These are phyloP conservation scores for Alectoria sarmentosa DNA, from an alignment of 495 filamentous ascomycete genomes.

Conservation along the genomic window DNA sequence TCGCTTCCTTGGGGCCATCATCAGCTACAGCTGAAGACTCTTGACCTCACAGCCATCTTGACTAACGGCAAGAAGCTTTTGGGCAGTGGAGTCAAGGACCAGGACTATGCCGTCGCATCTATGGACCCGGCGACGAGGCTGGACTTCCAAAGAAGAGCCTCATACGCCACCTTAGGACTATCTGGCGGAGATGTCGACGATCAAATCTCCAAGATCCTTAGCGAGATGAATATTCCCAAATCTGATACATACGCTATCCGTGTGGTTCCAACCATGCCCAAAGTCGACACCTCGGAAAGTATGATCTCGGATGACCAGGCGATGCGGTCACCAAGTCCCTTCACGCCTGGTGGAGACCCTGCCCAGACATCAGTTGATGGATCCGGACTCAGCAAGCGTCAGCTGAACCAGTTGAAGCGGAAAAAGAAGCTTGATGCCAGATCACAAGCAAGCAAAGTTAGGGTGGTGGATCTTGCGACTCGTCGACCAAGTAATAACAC, in stretches of 20 bases:
- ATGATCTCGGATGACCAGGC: slow-evolving; percentile 41
- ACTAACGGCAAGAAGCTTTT: slow-evolving; percentile 74
- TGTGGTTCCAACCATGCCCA: slow-evolving; percentile 38
- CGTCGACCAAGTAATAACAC: slow-evolving; percentile 60
- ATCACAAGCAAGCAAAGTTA: slow-evolving; percentile 78
- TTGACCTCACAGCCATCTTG: slow-evolving; percentile 74
- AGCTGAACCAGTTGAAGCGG: slow-evolving; percentile 88
- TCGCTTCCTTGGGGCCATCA: slow-evolving; percentile 35
- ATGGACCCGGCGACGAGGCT: slow-evolving; percentile 76
- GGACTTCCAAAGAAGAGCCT: slow-evolving; percentile 79
- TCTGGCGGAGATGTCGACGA: slow-evolving; percentile 80
- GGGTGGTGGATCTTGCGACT: slow-evolving; percentile 77
- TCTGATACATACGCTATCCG: slow-evolving; percentile 34
- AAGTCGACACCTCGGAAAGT: slow-evolving; percentile 36
- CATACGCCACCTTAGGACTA: slow-evolving; percentile 76
- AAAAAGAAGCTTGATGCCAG: slow-evolving; percentile 81
- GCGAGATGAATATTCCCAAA: slow-evolving; percentile 51
- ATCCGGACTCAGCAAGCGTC: slow-evolving; percentile 72
- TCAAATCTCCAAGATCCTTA: slow-evolving; percentile 56
- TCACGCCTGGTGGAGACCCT: slow-evolving; percentile 39
- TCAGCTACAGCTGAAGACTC: slow-evolving; percentile 59
- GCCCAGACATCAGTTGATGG: slow-evolving; percentile 54
- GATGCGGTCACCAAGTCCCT: slow-evolving; percentile 34
- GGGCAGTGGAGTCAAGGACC: slow-evolving; percentile 74
- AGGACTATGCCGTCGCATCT: slow-evolving; percentile 70